phyloP scores from a whole-genome alignment of 2,329 filamentous ascomycete genomes.

The Sporothrix sp. region DNA sequence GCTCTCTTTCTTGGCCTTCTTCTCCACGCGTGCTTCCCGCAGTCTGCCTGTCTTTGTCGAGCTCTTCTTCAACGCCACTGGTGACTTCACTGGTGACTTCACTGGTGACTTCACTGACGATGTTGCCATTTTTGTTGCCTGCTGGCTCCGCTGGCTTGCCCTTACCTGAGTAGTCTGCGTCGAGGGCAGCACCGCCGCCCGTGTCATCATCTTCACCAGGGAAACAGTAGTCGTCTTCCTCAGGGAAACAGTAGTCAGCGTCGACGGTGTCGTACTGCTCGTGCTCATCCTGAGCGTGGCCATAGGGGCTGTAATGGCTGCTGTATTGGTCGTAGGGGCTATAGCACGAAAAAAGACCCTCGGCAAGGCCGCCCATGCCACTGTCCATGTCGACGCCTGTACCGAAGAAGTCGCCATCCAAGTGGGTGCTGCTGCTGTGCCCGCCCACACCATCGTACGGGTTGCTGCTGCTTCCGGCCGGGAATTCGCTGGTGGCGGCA shows the following conservation, averaged over 20 bases:
- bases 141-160: neutral
- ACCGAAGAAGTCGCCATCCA: no score
- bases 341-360: no score
- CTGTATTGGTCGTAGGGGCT: no score
- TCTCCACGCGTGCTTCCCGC: neutral
- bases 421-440: no score
- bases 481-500: no score
- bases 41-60: neutral
- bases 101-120: neutral
- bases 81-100: neutral
- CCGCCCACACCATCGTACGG: no score
- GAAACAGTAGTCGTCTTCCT: neutral
- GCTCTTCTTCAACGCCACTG: neutral
- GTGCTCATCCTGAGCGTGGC: neutral
- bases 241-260: neutral
- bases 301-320: no score
- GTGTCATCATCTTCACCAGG: neutral
- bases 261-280: neutral
- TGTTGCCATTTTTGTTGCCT: neutral
- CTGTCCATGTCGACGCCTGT: no score
- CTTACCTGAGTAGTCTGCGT: neutral
- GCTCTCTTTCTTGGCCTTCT: neutral
- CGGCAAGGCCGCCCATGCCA: neutral
- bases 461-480: no score
- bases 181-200: neutral